Evolutionary conservation across 371 early-diverging fungal genomes (phyloP).

Genomic region (Lichtheimia ramosa): DNA sequence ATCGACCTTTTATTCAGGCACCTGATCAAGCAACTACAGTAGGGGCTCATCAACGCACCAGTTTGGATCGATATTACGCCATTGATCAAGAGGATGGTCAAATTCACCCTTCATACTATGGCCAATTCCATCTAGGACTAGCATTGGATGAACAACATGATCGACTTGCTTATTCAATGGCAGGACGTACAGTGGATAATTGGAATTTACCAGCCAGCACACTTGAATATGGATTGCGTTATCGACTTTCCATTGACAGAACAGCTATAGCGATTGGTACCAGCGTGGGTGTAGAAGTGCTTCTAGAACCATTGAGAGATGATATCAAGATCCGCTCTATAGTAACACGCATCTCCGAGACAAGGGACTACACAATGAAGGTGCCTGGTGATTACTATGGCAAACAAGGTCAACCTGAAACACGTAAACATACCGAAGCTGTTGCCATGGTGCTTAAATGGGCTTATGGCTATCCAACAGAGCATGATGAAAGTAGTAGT

Average conservation of each 20-base stretch:
- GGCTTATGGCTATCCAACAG: slow-evolving; percentile 33
- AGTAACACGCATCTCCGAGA: slow-evolving; percentile 19
- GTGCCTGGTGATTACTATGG: slow-evolving; percentile 23
- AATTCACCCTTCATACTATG: slow-evolving; percentile 8
- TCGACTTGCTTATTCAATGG: slow-evolving; percentile 27
- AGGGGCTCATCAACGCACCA: slow-evolving; percentile 7
- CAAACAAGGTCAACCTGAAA: slow-evolving; percentile 8
- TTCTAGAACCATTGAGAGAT: slow-evolving; percentile 28
- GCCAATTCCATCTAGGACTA: slow-evolving; percentile 10
- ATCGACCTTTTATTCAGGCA: background rate
- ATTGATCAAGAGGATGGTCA: slow-evolving; percentile 4
- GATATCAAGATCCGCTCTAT: slow-evolving; percentile 23
- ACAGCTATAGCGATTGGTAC: slow-evolving; percentile 46
- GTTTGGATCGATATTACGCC: slow-evolving; percentile 15
- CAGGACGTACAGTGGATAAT: slow-evolving; percentile 30
- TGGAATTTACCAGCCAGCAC: slow-evolving; percentile 1
- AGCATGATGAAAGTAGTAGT: slow-evolving; percentile 14
- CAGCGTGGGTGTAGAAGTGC: slow-evolving; percentile 34
- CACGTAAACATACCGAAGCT: slow-evolving; percentile 17
- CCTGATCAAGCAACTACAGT: background rate
- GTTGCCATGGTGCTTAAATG: slow-evolving; percentile 33
- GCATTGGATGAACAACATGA: slow-evolving; percentile 42
- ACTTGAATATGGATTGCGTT: slow-evolving; percentile 26
- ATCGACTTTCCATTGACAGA: slow-evolving; percentile 34
- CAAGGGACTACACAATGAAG: slow-evolving; percentile 27